Conservation (phyloP, 257 asterid species). For the Salvia miltiorrhiza region DNA sequence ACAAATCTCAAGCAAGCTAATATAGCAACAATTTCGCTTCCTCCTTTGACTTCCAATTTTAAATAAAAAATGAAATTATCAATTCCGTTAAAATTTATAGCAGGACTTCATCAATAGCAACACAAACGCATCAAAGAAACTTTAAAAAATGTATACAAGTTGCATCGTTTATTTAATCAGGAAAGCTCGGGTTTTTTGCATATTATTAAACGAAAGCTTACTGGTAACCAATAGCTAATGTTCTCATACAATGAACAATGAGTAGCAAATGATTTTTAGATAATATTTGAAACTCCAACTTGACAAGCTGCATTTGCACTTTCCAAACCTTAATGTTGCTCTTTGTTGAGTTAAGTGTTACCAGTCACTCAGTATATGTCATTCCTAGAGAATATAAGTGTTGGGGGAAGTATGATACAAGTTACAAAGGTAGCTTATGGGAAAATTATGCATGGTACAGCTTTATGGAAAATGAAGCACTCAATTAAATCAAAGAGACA, state of each 20-base stretch:
- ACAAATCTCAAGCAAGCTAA: neutral
- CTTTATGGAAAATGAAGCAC: conserved; percentile 4
- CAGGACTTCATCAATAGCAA: neutral
- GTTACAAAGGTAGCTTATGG: conserved; percentile 3
- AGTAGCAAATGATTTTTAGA: neutral
- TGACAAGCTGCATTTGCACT: neutral
- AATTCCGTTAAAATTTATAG: neutral
- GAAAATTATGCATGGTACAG: neutral
- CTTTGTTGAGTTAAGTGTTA: neutral
- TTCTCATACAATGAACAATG: neutral
- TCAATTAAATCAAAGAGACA: neutral
- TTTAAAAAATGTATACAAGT: neutral
- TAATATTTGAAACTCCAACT: neutral
- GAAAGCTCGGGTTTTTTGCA: neutral
- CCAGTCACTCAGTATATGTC: neutral
- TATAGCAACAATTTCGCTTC: neutral
- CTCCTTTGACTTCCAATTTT: conserved; percentile 6
- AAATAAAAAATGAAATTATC: neutral
- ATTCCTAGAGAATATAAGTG: neutral
- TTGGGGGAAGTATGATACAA: neutral
- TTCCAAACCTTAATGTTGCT: neutral
- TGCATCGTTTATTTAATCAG: neutral
- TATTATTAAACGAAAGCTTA: neutral
- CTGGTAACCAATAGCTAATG: neutral
- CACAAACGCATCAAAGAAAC: neutral